Evolutionary conservation across 805 yeast species (phyloP).

Genomic region (Ogataea polymorpha): DNA sequence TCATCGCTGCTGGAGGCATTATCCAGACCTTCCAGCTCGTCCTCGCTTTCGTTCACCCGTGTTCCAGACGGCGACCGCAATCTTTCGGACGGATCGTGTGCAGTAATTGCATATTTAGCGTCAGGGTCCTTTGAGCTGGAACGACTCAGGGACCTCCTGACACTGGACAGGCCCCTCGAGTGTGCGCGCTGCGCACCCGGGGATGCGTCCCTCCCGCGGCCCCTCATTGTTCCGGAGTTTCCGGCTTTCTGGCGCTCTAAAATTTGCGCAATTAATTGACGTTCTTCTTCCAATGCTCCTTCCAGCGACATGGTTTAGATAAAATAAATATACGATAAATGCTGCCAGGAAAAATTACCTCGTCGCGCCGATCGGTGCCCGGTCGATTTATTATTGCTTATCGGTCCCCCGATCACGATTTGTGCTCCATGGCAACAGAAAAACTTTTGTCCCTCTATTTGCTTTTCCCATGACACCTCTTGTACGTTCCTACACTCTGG

Average conservation of each 20-base stretch:
- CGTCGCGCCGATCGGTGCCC: conserved; percentile 9
- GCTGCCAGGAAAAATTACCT: not conserved
- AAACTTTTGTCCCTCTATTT: not conserved
- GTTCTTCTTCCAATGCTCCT: conserved; percentile 34
- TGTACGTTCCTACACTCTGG: conserved; percentile 17
- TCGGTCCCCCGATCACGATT: conserved; percentile 10
- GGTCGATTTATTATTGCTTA: not conserved
- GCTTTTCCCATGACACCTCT: not conserved
- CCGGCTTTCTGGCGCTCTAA: conserved; percentile 26
- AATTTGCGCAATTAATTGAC: conserved; percentile 30
- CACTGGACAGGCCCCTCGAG: conserved; percentile 25
- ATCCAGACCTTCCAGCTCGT: conserved; percentile 18
- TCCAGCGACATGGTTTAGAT: conserved; percentile 29
- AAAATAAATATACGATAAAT: not conserved
- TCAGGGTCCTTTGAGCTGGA: conserved; percentile 20
- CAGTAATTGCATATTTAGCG: conserved; percentile 59
- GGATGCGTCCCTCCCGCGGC: conserved; percentile 22
- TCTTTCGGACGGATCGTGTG: conserved; percentile 73
- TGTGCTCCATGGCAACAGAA: not conserved
- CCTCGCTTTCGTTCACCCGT: conserved; percentile 8
- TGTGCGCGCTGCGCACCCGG: conserved; percentile 13
- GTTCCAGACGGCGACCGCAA: conserved; percentile 28
- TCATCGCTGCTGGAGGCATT: conserved; percentile 42
- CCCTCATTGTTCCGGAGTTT: conserved; percentile 12
- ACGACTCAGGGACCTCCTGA: conserved; percentile 25